A percentile compares a stretch with the other conserved stretches of the same genome.
phyloP scores from a whole-genome alignment of 345 rosid genomes.

The Psidium friedrichsthalianum region DNA sequence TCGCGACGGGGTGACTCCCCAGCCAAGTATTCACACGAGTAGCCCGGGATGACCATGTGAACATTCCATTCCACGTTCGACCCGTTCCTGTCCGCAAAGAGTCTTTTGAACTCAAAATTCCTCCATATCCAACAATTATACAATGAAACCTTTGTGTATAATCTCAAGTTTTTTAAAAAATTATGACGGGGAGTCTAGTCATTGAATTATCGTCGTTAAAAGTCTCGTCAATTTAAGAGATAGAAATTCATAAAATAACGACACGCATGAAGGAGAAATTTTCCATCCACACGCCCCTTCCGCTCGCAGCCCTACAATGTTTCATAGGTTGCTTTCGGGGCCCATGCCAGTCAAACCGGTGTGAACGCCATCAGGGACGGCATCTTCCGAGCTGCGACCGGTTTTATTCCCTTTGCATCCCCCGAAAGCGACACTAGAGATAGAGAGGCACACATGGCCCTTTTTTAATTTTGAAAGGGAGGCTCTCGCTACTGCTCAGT shows the following conservation, averaged over 20 bases:
- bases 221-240: background rate
- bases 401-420: background rate
- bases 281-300: background rate
- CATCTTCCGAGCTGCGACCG: background rate
- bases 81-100: background rate
- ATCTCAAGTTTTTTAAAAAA: no score
- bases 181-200: no score
- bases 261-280: background rate
- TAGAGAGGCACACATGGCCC: background rate
- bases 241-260: background rate
- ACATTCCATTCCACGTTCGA: background rate
- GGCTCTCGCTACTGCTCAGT: background rate
- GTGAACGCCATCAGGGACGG: background rate
- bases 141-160: no score
- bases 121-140: background rate
- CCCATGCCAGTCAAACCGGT: background rate
- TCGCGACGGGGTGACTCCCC: background rate
- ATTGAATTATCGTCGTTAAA: background rate
- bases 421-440: background rate
- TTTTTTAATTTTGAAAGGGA: background rate
- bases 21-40: background rate
- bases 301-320: background rate
- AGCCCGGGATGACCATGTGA: background rate
- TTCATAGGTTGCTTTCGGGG: background rate
- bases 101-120: background rate